phyloP scores from a whole-genome alignment of 1,284 basidiomycete genomes.

The Pseudozyma tsukubaensis region DNA sequence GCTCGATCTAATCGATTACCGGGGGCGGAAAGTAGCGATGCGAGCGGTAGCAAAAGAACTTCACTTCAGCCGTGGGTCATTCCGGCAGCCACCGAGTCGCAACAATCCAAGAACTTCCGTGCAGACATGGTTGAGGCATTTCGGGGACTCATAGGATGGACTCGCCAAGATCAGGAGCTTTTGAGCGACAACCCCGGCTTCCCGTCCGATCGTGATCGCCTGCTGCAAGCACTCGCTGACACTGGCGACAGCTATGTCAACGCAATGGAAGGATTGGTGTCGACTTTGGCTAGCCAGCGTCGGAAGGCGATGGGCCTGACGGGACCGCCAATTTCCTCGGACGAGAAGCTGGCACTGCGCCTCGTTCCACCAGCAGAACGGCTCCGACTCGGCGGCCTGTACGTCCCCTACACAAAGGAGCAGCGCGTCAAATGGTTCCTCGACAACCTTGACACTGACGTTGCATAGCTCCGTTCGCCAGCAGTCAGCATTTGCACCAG shows the following conservation, averaged over 20 bases:
- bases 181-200: slow-evolving; percentile 7
- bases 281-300: too few relatives aligned
- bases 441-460: slow-evolving; percentile 38
- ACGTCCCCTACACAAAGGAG: slow-evolving; percentile 43
- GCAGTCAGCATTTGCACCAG: too few relatives aligned
- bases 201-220: background rate
- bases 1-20: background rate
- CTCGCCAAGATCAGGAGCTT: slow-evolving; percentile 28
- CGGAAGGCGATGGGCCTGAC: background rate
- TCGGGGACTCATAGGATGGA: slow-evolving; percentile 41
- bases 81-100: slow-evolving; percentile 10
- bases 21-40: too few relatives aligned
- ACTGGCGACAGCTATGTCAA: background rate
- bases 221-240: background rate
- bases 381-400: slow-evolving; percentile 35
- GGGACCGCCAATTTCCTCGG: background rate
- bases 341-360: slow-evolving; percentile 17
- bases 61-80: slow-evolving; percentile 17
- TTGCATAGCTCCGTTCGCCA: slow-evolving; percentile 14
- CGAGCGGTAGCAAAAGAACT: too few relatives aligned
- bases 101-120: slow-evolving; percentile 28
- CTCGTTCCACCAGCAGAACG: slow-evolving; percentile 27
- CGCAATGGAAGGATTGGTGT: too few relatives aligned
- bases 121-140: slow-evolving; percentile 38
- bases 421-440: slow-evolving; percentile 45